phyloP scores from a whole-genome alignment of 73 alveolate genomes.

The Symbiodinium natans region DNA sequence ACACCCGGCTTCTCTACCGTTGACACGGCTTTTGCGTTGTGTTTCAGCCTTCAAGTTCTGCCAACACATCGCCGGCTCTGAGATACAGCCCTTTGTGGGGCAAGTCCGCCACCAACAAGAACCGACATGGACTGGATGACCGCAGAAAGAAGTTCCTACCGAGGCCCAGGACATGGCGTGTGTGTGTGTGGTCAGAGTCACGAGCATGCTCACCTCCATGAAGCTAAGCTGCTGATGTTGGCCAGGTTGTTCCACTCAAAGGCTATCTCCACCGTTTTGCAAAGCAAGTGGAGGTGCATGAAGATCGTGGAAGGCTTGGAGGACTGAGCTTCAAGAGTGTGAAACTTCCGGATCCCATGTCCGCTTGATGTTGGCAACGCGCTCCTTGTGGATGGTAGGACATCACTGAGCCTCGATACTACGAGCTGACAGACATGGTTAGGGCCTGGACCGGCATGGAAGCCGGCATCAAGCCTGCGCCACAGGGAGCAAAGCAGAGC shows the following conservation, averaged over 20 bases:
- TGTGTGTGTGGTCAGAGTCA: background rate
- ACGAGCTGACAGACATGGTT: slow-evolving; percentile 56
- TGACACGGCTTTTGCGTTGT: background rate
- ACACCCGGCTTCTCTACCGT: background rate
- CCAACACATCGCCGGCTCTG: background rate
- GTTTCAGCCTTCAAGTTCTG: too few species aligned
- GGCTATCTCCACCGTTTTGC: slow-evolving; percentile 91
- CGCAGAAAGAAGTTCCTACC: slow-evolving; percentile 10
- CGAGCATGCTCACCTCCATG: too few species aligned
- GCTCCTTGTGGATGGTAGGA: slow-evolving; percentile 17
- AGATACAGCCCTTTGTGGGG: slow-evolving; percentile 91
- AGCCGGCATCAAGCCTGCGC: slow-evolving; percentile 30
- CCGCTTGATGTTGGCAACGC: background rate
- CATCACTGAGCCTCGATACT: slow-evolving; percentile 61
- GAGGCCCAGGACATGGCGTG: slow-evolving; percentile 13
- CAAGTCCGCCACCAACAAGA: slow-evolving; percentile 87
- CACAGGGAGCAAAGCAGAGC: background rate
- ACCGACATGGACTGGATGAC: slow-evolving; percentile 70
- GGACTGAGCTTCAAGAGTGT: background rate
- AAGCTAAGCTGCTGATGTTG: too few species aligned
- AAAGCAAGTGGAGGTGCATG: slow-evolving; percentile 88
- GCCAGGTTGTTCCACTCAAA: slow-evolving; percentile 63
- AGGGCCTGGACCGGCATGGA: slow-evolving; percentile 45
- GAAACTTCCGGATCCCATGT: background rate
- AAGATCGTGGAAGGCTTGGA: slow-evolving; percentile 85